These are phyloP conservation scores for Calcarisporium arbuscula DNA, from an alignment of 2,329 filamentous ascomycete species.

Conservation along the genomic window DNA sequence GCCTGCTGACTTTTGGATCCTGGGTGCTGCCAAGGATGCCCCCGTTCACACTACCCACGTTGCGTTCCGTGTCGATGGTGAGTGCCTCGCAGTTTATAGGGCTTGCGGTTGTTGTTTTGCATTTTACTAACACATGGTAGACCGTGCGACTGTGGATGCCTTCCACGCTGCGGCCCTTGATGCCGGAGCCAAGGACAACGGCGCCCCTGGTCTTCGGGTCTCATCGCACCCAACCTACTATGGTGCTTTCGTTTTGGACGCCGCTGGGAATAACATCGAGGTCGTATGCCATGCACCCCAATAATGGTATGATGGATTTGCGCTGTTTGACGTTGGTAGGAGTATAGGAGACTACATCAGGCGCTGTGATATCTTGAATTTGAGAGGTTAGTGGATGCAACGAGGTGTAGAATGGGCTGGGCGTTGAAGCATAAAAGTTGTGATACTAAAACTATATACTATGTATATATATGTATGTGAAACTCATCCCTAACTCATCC, in stretches of 20 bases:
- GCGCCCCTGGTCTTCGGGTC: constrained; percentile 36
- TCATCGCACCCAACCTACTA: constrained; percentile 43
- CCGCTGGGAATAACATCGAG: constrained; percentile 47
- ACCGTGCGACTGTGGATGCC: constrained; percentile 33
- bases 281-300: no score
- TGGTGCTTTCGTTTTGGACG: constrained; percentile 43
- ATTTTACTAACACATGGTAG: no score
- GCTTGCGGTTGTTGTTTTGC: not conserved
- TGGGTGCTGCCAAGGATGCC: constrained; percentile 10
- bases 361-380: no score
- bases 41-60: constrained; percentile 17
- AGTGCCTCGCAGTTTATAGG: constrained; percentile 3
- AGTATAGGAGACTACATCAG: no score
- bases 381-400: no score
- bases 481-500: no score
- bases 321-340: no score
- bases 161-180: constrained; percentile 36
- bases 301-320: no score
- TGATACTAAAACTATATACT: no score
- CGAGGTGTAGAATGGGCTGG: no score
- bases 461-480: no score
- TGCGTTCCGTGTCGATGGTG: constrained; percentile 25
- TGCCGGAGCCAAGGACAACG: constrained; percentile 41
- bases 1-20: constrained; percentile 24
- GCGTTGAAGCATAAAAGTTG: no score